Evolutionary conservation across 2,329 filamentous ascomycete species (phyloP).

Genomic region (Penicillium sp.): DNA sequence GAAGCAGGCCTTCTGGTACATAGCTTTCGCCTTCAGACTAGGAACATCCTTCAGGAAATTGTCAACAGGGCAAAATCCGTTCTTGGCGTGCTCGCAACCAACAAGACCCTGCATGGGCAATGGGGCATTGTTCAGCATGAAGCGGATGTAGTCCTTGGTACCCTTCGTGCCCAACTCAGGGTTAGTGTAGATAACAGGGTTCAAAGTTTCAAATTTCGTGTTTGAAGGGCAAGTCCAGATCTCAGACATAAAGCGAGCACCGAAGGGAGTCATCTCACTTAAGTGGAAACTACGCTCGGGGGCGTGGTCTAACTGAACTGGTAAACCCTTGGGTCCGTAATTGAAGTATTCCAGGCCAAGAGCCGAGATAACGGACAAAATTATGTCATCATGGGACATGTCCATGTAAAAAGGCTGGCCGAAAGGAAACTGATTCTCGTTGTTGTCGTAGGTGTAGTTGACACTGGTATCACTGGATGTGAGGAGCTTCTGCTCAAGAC

Average conservation of each 20-base stretch:
- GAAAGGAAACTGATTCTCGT: conserved; percentile 48
- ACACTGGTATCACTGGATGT: conserved; percentile 50
- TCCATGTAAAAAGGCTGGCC: conserved; percentile 52
- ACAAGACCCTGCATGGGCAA: conserved; percentile 28
- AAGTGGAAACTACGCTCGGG: conserved; percentile 51
- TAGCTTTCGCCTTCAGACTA: conserved; percentile 24
- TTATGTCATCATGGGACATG: conserved; percentile 55
- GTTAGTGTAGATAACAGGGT: conserved; percentile 37
- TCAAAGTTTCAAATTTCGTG: conserved; percentile 24
- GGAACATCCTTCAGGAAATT: conserved; percentile 26
- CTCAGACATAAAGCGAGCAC: conserved; percentile 55
- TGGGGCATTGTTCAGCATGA: conserved; percentile 31
- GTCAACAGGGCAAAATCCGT: conserved; percentile 32
- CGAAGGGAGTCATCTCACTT: conserved; percentile 55
- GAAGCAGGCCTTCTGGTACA: conserved; percentile 32
- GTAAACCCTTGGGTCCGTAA: conserved; percentile 27
- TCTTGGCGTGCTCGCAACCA: conserved; percentile 24
- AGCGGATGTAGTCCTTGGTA: conserved; percentile 29
- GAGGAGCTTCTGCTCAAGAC: conserved; percentile 49
- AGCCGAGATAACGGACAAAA: conserved; percentile 51
- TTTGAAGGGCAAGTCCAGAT: conserved; percentile 50
- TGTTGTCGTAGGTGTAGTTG: conserved; percentile 50
- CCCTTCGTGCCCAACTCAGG: conserved; percentile 17
- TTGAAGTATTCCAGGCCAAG: conserved; percentile 56
- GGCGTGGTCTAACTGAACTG: conserved; percentile 32